Conservation (phyloP, 1,139 yeast genomes). For the Geotrichum reessii region DNA sequence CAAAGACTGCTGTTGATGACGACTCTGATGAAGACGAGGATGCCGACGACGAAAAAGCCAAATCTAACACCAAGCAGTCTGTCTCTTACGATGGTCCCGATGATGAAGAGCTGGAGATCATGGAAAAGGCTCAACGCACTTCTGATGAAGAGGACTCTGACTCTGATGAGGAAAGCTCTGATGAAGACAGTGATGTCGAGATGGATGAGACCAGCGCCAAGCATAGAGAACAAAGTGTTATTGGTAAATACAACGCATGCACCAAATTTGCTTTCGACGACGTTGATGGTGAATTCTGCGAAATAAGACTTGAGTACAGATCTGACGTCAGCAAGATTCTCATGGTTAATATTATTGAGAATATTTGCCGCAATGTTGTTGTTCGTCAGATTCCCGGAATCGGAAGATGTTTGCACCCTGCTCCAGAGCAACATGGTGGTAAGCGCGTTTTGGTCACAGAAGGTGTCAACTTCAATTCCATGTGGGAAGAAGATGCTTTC, state of each 20-base stretch:
- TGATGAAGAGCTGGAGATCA: conserved; percentile 83
- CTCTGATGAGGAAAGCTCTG: conserved; percentile 35
- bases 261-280: conserved; percentile 88
- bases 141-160: conserved; percentile 41
- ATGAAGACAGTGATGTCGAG: conserved; percentile 31
- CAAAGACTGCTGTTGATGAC: conserved; percentile 32
- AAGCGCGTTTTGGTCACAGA: conserved; percentile 83
- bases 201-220: conserved; percentile 44
- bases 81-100: conserved; percentile 94
- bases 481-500: conserved; percentile 97
- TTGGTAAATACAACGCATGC: conserved; percentile 65
- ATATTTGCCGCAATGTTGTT: conserved; percentile 81
- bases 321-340: conserved; percentile 87
- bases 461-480: conserved; percentile 94
- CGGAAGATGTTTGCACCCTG: conserved; percentile 90
- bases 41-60: conserved; percentile 62
- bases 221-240: conserved; percentile 79
- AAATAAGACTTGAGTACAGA: conserved; percentile 74
- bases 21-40: conserved; percentile 54
- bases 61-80: conserved; percentile 67
- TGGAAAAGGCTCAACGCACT: conserved; percentile 56
- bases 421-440: conserved; percentile 47
- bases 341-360: conserved; percentile 96
- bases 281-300: conserved; percentile 84
- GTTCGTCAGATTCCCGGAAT: conserved; percentile 88